A percentile compares a stretch with the other conserved stretches of the same genome.
phyloP scores from a whole-genome alignment of 31 red algal genomes.

The Odonthalia washingtoniensis region DNA sequence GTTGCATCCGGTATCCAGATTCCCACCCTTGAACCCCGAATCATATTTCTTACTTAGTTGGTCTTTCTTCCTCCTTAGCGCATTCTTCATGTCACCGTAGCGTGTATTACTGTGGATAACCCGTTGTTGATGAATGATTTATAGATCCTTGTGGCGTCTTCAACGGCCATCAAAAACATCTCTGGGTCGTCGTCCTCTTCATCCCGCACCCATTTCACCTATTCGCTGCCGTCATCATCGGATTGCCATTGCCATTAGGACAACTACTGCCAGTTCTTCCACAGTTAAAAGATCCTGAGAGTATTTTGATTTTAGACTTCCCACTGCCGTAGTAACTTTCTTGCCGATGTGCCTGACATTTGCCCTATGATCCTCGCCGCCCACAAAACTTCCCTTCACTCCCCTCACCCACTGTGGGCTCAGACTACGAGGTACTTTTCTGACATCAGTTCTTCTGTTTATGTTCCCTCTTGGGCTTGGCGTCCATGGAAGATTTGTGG shows the following conservation, averaged over 20 bases:
- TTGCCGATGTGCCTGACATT: not conserved
- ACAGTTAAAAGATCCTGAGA: not conserved
- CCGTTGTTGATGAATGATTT: not conserved
- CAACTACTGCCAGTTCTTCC: not conserved
- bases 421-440: no score
- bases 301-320: not conserved
- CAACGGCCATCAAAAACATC: not conserved
- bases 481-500: no score
- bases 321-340: not conserved
- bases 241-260: not conserved
- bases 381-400: no score
- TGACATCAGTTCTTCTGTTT: no score
- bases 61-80: no score
- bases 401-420: no score
- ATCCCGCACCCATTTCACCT: not conserved
- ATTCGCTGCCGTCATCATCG: not conserved
- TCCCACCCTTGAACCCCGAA: not conserved
- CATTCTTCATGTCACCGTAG: no score
- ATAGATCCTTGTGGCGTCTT: not conserved
- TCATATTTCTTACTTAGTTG: no score
- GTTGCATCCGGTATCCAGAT: not conserved
- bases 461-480: no score
- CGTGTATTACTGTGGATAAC: not conserved
- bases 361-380: not conserved
- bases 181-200: not conserved